These are phyloP conservation scores for Rhodotorula sphaerocarpa DNA, from an alignment of 768 basidiomycete species.

Conservation along the genomic window DNA sequence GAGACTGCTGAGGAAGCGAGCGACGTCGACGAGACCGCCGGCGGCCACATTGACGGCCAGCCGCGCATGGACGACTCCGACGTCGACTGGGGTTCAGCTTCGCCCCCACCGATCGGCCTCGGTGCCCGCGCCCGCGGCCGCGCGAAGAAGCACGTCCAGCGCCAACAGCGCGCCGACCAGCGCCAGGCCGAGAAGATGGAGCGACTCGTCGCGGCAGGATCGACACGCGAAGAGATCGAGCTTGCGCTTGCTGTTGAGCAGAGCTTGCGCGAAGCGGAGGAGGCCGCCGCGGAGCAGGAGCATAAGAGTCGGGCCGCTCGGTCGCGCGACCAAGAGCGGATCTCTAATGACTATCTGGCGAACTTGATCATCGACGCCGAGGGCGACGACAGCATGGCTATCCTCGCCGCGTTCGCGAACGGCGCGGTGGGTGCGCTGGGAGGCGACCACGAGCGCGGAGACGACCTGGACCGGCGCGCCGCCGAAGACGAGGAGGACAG, in stretches of 20 bases:
- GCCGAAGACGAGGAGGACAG: background rate
- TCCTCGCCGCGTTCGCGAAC: slow-evolving; percentile 13
- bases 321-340: background rate
- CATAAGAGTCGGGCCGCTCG: background rate
- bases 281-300: background rate
- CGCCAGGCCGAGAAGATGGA: slow-evolving; percentile 29
- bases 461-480: background rate
- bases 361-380: slow-evolving; percentile 9
- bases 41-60: slow-evolving; percentile 13
- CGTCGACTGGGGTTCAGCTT: slow-evolving; percentile 28
- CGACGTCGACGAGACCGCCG: background rate
- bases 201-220: slow-evolving; percentile 3
- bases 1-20: background rate
- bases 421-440: slow-evolving; percentile 6
- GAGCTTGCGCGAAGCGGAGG: slow-evolving; percentile 10
- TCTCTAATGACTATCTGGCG: slow-evolving; percentile 17
- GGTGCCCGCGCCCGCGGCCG: background rate
- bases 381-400: slow-evolving; percentile 15
- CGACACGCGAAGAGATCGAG: slow-evolving; percentile 27
- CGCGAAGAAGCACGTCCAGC: background rate
- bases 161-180: slow-evolving; percentile 14
- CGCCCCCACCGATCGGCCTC: slow-evolving; percentile 3
- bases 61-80: slow-evolving; percentile 27
- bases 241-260: slow-evolving; percentile 8
- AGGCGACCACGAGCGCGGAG: slow-evolving; percentile 10